Conservation (phyloP, 257 asterid species). For the Scutellaria baicalensis region DNA sequence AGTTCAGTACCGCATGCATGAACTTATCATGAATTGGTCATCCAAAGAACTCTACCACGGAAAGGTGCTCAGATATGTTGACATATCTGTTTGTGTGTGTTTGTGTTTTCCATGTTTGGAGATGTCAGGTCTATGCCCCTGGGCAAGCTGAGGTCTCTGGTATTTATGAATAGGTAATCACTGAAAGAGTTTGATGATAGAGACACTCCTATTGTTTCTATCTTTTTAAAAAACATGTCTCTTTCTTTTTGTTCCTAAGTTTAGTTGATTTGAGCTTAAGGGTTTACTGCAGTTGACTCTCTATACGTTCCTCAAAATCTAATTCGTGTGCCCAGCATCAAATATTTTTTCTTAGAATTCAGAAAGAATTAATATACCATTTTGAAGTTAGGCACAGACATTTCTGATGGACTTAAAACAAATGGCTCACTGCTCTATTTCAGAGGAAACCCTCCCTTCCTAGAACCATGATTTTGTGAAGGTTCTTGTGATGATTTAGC, state of each 20-base stretch:
- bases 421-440: neutral
- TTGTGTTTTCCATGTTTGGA: neutral
- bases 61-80: slow-evolving; percentile 48
- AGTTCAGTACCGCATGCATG: slow-evolving; percentile 97
- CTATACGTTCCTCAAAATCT: too few relatives aligned
- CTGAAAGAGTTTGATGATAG: neutral
- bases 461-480: neutral
- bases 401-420: neutral
- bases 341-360: neutral
- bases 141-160: neutral
- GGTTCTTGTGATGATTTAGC: neutral
- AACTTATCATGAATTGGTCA: slow-evolving; percentile 92
- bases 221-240: neutral
- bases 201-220: neutral
- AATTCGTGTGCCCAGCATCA: too few relatives aligned
- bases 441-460: neutral
- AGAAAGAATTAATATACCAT: neutral
- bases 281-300: neutral
- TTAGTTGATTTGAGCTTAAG: neutral
- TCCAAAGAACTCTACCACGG: slow-evolving; percentile 78
- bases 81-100: neutral
- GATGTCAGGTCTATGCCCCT: neutral
- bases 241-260: neutral
- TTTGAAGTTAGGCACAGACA: neutral
- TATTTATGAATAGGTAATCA: neutral